phyloP scores from a whole-genome alignment of 169 alveolate genomes.

The Plasmodium fragile region DNA sequence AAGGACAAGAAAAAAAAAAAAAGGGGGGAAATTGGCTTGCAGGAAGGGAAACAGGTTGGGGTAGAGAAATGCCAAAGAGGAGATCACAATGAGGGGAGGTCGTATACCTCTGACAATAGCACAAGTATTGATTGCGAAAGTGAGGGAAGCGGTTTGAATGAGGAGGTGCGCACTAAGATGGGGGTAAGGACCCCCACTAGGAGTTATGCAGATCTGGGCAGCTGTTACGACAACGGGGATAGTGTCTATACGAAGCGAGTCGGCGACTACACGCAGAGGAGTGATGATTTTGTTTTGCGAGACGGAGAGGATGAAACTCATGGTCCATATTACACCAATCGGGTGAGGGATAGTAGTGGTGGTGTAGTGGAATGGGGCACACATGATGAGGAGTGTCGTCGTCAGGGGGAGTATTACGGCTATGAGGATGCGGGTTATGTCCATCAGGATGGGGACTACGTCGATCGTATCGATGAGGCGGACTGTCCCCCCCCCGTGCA shows the following conservation, averaged over 20 bases:
- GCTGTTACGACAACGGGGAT: background rate
- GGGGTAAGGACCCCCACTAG: background rate
- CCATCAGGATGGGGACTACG: background rate
- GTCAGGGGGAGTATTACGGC: background rate
- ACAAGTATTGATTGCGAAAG: background rate
- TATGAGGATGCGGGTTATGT: background rate
- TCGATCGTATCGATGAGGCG: background rate
- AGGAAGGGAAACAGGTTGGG: background rate
- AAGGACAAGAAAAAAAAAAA: constrained; percentile 6
- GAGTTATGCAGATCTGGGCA: background rate
- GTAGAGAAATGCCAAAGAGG: background rate
- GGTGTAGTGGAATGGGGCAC: background rate
- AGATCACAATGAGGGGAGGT: background rate
- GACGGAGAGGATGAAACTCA: background rate
- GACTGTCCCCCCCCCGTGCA: background rate
- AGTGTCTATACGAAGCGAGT: background rate
- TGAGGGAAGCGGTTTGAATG: background rate
- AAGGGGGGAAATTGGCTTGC: background rate
- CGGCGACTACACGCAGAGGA: background rate
- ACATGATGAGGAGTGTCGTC: background rate
- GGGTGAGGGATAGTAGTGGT: background rate
- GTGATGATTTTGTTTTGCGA: background rate
- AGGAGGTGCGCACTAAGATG: background rate
- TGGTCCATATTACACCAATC: background rate
- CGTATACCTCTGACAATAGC: background rate